A percentile compares a stretch with the other conserved stretches of the same genome.
Evolutionary conservation across 208 protist species (phyloP).

Genomic region (Trypanosoma rangeli): DNA sequence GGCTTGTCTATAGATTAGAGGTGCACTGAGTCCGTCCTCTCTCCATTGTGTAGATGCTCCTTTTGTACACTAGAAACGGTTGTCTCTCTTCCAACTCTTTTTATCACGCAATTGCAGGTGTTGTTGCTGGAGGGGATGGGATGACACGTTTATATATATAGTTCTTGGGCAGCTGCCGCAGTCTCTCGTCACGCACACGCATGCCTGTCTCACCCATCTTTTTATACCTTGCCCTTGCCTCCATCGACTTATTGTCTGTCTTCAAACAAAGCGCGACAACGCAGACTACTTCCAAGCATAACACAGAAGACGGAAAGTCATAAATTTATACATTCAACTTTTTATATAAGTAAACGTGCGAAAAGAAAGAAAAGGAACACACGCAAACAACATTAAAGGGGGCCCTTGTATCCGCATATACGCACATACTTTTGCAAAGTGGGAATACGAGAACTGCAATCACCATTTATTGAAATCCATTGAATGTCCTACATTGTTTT

Average conservation of each 20-base stretch:
- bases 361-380: background rate
- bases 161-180: background rate
- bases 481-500: conserved; percentile 74
- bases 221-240: background rate
- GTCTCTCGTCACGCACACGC: background rate
- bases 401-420: background rate
- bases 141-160: no score
- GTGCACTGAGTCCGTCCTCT: background rate
- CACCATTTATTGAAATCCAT: background rate
- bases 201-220: no score
- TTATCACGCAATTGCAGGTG: background rate
- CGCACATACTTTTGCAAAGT: background rate
- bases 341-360: conserved; percentile 9
- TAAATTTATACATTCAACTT: no score
- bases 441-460: background rate
- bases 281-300: conserved; percentile 10
- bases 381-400: background rate
- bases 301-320: conserved; percentile 12
- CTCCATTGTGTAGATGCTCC: background rate
- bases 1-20: conserved; percentile 9
- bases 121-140: background rate
- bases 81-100: conserved; percentile 5
- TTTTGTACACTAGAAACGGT: background rate
- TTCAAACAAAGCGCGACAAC: background rate
- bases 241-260: background rate